Evolutionary conservation across 2,329 filamentous ascomycete genomes (phyloP).

Genomic region (Phialocephala subalpina): DNA sequence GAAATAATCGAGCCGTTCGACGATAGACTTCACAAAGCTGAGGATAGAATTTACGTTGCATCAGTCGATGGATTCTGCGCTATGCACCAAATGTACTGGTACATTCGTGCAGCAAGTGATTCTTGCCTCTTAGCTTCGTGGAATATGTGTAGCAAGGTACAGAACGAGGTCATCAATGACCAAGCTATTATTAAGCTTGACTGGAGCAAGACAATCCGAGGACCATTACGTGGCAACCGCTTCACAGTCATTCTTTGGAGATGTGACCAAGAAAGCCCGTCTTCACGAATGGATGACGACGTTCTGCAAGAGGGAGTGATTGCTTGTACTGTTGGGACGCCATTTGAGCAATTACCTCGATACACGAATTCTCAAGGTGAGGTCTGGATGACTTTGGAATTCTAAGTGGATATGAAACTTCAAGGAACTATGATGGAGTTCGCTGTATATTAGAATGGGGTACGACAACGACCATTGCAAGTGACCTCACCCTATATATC

Average conservation of each 20-base stretch:
- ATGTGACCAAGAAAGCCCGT: background rate
- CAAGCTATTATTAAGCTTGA: background rate
- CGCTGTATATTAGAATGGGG: constrained; percentile 7
- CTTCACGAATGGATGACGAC: background rate
- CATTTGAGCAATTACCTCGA: background rate
- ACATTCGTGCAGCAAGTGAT: background rate
- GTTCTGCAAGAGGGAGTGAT: background rate
- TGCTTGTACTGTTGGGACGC: background rate
- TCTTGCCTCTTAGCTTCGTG: background rate
- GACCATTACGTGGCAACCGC: background rate
- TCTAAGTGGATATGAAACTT: constrained; percentile 16
- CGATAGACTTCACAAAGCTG: background rate
- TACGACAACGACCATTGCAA: constrained; percentile 6
- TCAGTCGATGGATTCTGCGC: background rate
- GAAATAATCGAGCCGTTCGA: constrained; percentile 6
- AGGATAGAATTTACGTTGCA: background rate
- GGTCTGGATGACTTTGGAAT: constrained; percentile 10
- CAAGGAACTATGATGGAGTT: constrained; percentile 15
- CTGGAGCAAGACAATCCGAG: background rate
- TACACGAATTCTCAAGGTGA: background rate
- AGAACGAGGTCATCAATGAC: background rate
- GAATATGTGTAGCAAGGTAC: background rate
- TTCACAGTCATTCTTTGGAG: background rate
- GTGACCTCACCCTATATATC: constrained; percentile 12
- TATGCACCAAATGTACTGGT: constrained; percentile 8